These are phyloP conservation scores for Thraustochytrium striatum DNA, from an alignment of 352 stramenopile species.

Conservation along the genomic window DNA sequence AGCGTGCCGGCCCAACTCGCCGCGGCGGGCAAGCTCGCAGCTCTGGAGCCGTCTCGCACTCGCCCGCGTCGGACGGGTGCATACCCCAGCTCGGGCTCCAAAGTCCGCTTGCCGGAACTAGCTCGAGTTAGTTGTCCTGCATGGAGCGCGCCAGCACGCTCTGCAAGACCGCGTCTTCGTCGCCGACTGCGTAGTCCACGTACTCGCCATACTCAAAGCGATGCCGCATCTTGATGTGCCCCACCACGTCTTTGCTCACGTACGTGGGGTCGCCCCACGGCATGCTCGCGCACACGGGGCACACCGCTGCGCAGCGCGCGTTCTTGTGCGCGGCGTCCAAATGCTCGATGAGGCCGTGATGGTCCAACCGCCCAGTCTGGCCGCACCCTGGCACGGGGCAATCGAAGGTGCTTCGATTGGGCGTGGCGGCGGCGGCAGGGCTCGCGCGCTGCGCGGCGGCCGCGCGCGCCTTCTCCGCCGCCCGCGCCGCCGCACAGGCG, in stretches of 20 bases:
- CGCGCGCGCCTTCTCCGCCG: neutral
- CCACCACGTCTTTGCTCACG: constrained; percentile 11
- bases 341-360: constrained; percentile 37
- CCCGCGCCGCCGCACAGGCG: neutral
- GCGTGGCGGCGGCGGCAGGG: neutral
- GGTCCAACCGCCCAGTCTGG: neutral
- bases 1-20: too few relatives aligned
- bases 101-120: too few relatives aligned
- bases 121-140: neutral
- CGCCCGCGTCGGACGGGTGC: too few relatives aligned
- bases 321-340: constrained; percentile 10
- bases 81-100: too few relatives aligned
- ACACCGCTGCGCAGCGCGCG: constrained; percentile 5
- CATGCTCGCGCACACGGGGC: constrained; percentile 38
- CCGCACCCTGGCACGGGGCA: constrained; percentile 37
- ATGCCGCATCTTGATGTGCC: constrained; percentile 41
- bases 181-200: constrained; percentile 35
- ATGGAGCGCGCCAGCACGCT: constrained; percentile 1
- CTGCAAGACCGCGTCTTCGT: constrained; percentile 44
- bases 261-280: constrained; percentile 48
- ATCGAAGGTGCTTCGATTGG: constrained; percentile 39
- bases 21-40: too few relatives aligned
- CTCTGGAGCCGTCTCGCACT: too few relatives aligned
- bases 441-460: neutral
- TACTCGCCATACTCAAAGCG: constrained; percentile 47